Base-by-base conservation (phyloP, 768 basidiomycete genomes). In the Suillus bovinus region DNA sequence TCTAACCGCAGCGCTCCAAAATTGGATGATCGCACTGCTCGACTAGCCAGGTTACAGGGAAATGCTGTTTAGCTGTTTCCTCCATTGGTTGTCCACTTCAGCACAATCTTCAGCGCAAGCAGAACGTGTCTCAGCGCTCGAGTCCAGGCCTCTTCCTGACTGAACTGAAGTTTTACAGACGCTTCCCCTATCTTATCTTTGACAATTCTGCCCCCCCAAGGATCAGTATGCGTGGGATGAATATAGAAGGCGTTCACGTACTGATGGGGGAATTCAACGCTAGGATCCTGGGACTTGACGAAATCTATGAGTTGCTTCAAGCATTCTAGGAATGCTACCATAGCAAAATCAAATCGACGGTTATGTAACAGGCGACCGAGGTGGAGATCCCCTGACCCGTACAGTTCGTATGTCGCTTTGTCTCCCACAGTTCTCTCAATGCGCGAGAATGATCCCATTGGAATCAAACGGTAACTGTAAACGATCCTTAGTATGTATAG, bases 181-280 rank as follows among this genome's bases (percentile, higher is more conserved):
- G 93, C 90, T 60, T 96, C 95, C 8, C 95, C 96, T 60, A 99
- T 99, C 78, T 90, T 93, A 76, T 99, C 97, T 76, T 93, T 98
- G 46, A 82, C 79, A 59, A 99, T 87, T 70, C 96, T 97, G 49
- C 31, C 16, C 62, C 62, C 14, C 60, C 27, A 36, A 33, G 11
- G 14, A 11, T 54, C 38, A 36, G 4, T 39, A 4, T 27, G 31
- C 44, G 20, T 31, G 9, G 38, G 24, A 20, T 52, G 8, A 7
- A 55, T 53, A 33, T 34, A 24, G 60, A 60, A 55, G 34, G 36
- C 64, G 64, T 10, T 14, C 39, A 83, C 95, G 72, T 69, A 98
- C 96, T 90, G 89, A 73, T 96, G 89, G 53, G 93, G 88, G 69
- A 96, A 89, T 60, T 94, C 92, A 59, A 93, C 78, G 61, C 77